Evolutionary conservation across 108 stramenopile species (phyloP).

Genomic region (Cyclostephanos tholiformis): DNA sequence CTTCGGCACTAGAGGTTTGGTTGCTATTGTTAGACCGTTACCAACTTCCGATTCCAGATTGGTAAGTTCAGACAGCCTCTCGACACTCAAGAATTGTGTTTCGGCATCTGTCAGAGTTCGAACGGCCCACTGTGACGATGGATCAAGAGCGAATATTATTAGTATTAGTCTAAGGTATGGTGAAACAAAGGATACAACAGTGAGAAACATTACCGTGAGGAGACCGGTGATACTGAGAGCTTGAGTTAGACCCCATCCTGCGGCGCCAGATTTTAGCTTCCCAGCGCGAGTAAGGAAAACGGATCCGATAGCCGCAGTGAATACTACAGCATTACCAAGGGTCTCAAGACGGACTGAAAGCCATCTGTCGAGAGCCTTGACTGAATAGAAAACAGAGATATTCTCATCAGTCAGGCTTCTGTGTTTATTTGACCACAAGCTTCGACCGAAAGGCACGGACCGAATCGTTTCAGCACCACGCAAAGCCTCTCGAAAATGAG

Average conservation of each 20-base stretch:
- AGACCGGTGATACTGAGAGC: conserved; percentile 80
- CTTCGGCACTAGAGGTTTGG: not conserved
- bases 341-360: conserved; percentile 76
- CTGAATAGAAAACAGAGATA: conserved; percentile 67
- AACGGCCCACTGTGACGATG: conserved; percentile 7
- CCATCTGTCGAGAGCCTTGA: conserved; percentile 83
- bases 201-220: conserved; percentile 40
- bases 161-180: not conserved
- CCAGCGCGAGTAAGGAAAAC: conserved; percentile 58
- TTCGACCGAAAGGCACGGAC: conserved; percentile 63
- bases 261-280: conserved; percentile 60
- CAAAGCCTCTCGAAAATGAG: conserved; percentile 93
- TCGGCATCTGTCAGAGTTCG: conserved; percentile 62
- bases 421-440: conserved; percentile 65
- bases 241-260: conserved; percentile 87
- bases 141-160: not conserved
- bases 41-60: conserved; percentile 41
- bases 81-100: conserved; percentile 70
- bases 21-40: not conserved
- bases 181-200: not conserved
- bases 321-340: conserved; percentile 72
- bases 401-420: conserved; percentile 61
- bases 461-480: conserved; percentile 88
- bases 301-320: conserved; percentile 64
- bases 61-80: conserved; percentile 66